Percentiles rank a stretch among this genome's conserved stretches.
phyloP scores from a whole-genome alignment of 2,329 filamentous ascomycete species.

The Annulohypoxylon truncatum region DNA sequence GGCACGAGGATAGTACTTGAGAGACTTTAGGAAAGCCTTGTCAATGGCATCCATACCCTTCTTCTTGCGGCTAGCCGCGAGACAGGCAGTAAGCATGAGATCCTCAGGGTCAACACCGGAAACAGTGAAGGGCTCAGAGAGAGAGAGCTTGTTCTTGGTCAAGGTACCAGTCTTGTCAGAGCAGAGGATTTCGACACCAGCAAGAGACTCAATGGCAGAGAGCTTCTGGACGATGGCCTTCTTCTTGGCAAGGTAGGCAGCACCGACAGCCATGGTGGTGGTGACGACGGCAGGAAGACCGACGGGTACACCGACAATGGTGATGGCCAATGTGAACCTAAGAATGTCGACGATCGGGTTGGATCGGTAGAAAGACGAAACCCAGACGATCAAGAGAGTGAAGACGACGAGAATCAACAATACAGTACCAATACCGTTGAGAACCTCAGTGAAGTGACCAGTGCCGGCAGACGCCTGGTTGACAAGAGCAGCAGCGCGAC shows the following conservation, averaged over 20 bases:
- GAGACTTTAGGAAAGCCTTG: constrained; percentile 91
- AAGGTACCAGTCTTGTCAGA: constrained; percentile 94
- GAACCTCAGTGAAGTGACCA: constrained; percentile 91
- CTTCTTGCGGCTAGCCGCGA: constrained; percentile 92
- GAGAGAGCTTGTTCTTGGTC: constrained; percentile 93
- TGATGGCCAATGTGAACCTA: constrained; percentile 87
- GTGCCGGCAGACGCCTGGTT: constrained; percentile 77
- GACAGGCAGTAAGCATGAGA: constrained; percentile 90
- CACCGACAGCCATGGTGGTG: constrained; percentile 94
- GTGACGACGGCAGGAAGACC: constrained; percentile 94
- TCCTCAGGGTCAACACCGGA: constrained; percentile 85
- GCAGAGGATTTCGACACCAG: constrained; percentile 93
- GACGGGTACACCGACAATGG: constrained; percentile 91
- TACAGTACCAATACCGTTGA: constrained; percentile 86
- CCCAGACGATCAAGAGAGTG: constrained; percentile 85
- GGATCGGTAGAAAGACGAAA: constrained; percentile 88
- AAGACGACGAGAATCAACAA: constrained; percentile 83
- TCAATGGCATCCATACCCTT: constrained; percentile 96
- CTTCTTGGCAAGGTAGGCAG: constrained; percentile 90
- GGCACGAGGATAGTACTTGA: constrained; percentile 83
- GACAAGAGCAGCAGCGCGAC: constrained; percentile 87
- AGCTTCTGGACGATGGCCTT: constrained; percentile 94
- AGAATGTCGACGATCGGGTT: constrained; percentile 83
- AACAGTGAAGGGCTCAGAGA: constrained; percentile 86
- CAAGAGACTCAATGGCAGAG: constrained; percentile 89